phyloP scores from a whole-genome alignment of 768 basidiomycete species.

The Tulasnella calospora region DNA sequence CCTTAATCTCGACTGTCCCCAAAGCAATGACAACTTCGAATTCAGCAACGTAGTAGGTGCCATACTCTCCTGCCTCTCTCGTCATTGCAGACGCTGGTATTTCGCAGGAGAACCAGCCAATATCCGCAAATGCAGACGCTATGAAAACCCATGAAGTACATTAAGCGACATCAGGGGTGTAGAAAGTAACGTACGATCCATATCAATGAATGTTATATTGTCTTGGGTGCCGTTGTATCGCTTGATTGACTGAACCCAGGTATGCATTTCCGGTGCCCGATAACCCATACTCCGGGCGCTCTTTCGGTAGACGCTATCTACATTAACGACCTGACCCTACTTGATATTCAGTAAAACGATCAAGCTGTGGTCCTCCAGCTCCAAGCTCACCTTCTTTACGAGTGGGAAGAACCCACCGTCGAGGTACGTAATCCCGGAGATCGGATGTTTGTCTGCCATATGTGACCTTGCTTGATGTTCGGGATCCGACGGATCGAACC shows the following conservation, averaged over 20 bases:
- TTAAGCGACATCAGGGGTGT: no score
- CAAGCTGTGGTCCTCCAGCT: neutral
- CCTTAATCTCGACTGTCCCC: no score
- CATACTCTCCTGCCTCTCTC: neutral
- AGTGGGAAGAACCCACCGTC: neutral
- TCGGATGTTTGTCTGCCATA: slow-evolving; percentile 46
- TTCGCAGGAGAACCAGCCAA: neutral
- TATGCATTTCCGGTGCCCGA: neutral
- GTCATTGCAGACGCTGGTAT: neutral
- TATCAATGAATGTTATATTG: neutral
- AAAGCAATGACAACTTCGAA: no score
- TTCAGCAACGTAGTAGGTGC: neutral
- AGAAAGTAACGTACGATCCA: neutral
- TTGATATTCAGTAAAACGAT: neutral
- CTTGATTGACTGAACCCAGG: neutral
- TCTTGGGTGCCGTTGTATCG: neutral
- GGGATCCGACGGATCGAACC: slow-evolving; percentile 57
- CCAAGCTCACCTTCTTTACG: neutral
- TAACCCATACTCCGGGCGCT: neutral
- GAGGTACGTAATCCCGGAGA: neutral
- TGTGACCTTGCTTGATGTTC: slow-evolving; percentile 62
- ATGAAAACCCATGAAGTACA: neutral
- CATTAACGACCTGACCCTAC: neutral
- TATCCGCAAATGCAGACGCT: neutral
- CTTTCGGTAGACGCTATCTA: neutral